Conservation (phyloP, 768 basidiomycete species). For the Fomitopsis pulvina region DNA sequence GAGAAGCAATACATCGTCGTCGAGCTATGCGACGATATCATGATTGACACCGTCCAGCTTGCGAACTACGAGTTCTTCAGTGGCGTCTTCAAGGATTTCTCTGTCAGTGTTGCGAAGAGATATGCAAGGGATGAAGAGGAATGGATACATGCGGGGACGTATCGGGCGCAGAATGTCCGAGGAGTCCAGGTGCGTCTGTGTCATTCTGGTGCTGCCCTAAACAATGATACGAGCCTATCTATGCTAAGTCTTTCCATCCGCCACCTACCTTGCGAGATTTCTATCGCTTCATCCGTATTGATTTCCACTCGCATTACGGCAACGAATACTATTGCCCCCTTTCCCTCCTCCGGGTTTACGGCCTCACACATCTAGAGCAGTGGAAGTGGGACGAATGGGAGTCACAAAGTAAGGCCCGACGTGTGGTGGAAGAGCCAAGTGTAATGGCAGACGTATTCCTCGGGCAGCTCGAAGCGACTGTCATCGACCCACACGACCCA, state of each 20-base stretch:
- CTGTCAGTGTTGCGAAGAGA: conserved; percentile 61
- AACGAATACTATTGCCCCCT: conserved; percentile 96
- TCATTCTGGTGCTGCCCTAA: neutral
- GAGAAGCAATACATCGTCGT: conserved; percentile 76
- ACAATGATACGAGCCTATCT: neutral
- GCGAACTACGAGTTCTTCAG: conserved; percentile 99
- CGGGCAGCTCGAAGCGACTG: conserved; percentile 16
- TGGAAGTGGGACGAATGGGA: conserved; percentile 92
- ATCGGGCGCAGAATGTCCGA: conserved; percentile 82
- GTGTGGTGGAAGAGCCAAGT: conserved; percentile 14
- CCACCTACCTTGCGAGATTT: conserved; percentile 72
- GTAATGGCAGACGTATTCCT: conserved; percentile 20
- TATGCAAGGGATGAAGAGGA: conserved; percentile 30
- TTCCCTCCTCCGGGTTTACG: conserved; percentile 88
- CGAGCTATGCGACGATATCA: conserved; percentile 95
- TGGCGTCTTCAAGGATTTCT: conserved; percentile 90
- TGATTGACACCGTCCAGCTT: conserved; percentile 92
- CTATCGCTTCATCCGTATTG: conserved; percentile 90
- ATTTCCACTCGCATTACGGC: conserved; percentile 90
- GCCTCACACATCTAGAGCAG: conserved; percentile 92
- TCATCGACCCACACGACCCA: neutral
- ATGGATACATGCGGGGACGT: conserved; percentile 69
- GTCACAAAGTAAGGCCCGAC: conserved; percentile 44
- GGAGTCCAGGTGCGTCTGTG: conserved; percentile 72
- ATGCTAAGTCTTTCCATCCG: conserved; percentile 79